phyloP scores from a whole-genome alignment of 139 green algal genomes.

The Eudorina sp. region DNA sequence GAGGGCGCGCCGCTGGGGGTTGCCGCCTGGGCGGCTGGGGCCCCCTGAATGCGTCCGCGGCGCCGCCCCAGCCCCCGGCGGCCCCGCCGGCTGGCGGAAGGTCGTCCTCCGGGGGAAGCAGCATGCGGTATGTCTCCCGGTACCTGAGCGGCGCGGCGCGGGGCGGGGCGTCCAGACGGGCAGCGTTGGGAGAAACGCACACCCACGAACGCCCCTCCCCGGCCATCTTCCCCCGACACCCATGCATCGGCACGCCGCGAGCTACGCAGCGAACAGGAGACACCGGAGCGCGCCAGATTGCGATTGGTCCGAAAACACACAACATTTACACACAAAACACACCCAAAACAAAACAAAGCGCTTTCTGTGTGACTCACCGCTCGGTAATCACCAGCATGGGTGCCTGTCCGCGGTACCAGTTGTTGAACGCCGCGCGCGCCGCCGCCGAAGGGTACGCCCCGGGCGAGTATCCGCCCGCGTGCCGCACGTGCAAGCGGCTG shows the following conservation, averaged over 20 bases:
- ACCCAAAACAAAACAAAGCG: not conserved
- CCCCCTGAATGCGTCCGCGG: not conserved
- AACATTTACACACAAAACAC: not conserved
- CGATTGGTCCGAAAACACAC: too few species aligned
- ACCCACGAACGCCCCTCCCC: too few species aligned
- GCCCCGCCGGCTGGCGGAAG: not conserved
- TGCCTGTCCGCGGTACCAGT: constrained; percentile 21
- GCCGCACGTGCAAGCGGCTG: not conserved
- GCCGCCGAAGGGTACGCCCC: not conserved
- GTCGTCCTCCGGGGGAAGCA: constrained; percentile 18
- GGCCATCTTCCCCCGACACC: too few species aligned
- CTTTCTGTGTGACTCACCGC: too few species aligned
- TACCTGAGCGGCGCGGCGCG: too few species aligned
- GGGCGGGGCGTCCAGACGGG: too few species aligned
- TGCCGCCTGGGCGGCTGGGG: not conserved
- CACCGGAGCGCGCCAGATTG: too few species aligned
- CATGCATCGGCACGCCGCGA: too few species aligned
- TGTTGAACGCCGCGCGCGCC: not conserved
- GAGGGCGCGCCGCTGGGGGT: not conserved
- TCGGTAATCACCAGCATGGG: not conserved
- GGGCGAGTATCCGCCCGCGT: not conserved
- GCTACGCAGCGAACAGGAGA: too few species aligned
- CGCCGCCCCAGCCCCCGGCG: not conserved
- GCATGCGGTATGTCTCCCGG: constrained; percentile 27
- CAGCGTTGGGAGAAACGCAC: too few species aligned